Evolutionary conservation across 2,329 filamentous ascomycete species (phyloP).

Genomic region (Alternaria ventricosa): DNA sequence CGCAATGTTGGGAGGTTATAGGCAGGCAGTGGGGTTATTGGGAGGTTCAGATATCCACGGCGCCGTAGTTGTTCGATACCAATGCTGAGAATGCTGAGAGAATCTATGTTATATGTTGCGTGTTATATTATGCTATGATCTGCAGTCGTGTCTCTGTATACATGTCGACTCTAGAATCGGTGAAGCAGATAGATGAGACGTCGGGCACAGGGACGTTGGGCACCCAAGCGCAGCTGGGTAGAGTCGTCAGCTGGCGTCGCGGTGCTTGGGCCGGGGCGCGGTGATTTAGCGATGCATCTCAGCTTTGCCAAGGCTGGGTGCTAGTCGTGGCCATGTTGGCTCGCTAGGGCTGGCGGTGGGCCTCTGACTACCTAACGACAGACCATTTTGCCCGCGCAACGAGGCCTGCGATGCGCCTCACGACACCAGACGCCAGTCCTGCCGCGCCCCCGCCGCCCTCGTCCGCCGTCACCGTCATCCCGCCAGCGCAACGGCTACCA

Average conservation of each 20-base stretch:
- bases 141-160: neutral
- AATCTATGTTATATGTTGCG: neutral
- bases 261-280: neutral
- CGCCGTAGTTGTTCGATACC: constrained; percentile 6
- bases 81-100: neutral
- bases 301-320: constrained; percentile 1
- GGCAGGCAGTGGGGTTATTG: constrained; percentile 13
- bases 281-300: neutral
- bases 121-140: neutral
- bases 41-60: constrained; percentile 36
- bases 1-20: constrained; percentile 2
- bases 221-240: constrained; percentile 9
- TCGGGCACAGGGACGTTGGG: constrained; percentile 1
- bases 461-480: constrained; percentile 6
- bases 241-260: neutral
- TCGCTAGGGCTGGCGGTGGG: constrained; percentile 11
- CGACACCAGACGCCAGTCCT: constrained; percentile 11
- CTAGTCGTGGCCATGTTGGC: constrained; percentile 4
- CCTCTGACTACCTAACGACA: constrained; percentile 11
- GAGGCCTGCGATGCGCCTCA: constrained; percentile 33
- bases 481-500: constrained; percentile 18
- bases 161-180: neutral
- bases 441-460: constrained; percentile 20
- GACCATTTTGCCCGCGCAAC: constrained; percentile 12
- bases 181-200: constrained; percentile 16